Evolutionary conservation across 2,329 filamentous ascomycete species (phyloP).

Genomic region (Paramyrothecium roridum): DNA sequence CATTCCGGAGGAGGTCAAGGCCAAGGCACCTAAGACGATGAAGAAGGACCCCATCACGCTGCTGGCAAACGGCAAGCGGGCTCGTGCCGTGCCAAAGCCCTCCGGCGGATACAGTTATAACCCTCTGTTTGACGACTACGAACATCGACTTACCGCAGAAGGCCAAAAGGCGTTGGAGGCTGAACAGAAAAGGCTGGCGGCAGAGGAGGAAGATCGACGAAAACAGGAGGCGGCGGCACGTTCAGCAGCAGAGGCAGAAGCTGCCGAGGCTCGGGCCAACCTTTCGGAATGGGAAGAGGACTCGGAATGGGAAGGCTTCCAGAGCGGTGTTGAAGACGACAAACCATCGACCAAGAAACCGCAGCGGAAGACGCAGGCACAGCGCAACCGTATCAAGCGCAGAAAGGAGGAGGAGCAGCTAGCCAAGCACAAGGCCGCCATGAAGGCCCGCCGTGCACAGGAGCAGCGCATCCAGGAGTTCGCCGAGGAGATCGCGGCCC

Average conservation of each 20-base stretch:
- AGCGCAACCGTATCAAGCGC: conserved; percentile 84
- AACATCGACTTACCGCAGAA: conserved; percentile 69
- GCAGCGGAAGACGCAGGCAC: conserved; percentile 78
- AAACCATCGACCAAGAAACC: conserved; percentile 65
- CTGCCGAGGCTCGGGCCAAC: conserved; percentile 64
- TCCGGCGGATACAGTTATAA: conserved; percentile 89
- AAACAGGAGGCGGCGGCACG: conserved; percentile 64
- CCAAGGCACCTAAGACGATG: conserved; percentile 72
- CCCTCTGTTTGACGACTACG: conserved; percentile 82
- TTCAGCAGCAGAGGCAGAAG: conserved; percentile 72
- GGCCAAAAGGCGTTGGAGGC: conserved; percentile 75
- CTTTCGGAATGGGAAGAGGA: conserved; percentile 78
- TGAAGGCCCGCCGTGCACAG: conserved; percentile 72
- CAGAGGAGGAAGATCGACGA: conserved; percentile 63
- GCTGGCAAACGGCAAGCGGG: conserved; percentile 73
- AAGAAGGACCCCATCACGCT: conserved; percentile 77
- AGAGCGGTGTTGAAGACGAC: conserved; percentile 73
- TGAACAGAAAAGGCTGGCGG: conserved; percentile 70
- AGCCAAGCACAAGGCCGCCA: conserved; percentile 70
- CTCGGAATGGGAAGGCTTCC: conserved; percentile 85
- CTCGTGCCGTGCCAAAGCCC: conserved; percentile 77
- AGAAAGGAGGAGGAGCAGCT: conserved; percentile 83
- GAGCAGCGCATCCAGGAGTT: conserved; percentile 69
- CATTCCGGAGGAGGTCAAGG: conserved; percentile 61
- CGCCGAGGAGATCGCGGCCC: conserved; percentile 57